These are phyloP conservation scores for Fraxinus dipetala DNA, from an alignment of 305 asterid species.

Conservation along the genomic window DNA sequence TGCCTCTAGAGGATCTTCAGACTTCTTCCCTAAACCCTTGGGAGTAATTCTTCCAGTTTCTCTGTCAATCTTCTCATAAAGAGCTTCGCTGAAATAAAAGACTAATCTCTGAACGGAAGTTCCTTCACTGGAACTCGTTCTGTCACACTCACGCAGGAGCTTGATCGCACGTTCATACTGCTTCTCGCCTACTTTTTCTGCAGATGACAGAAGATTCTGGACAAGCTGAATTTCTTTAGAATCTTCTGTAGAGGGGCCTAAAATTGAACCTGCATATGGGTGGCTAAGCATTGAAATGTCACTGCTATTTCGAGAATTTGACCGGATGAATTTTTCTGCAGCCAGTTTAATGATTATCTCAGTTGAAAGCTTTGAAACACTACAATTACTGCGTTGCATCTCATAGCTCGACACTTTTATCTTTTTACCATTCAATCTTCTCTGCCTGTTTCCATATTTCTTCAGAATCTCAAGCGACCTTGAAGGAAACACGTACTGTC, in stretches of 20 bases:
- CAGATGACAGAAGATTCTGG: slow-evolving; percentile 40
- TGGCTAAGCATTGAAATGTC: slow-evolving; percentile 24
- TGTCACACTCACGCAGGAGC: slow-evolving; percentile 34
- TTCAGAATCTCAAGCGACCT: slow-evolving; percentile 23
- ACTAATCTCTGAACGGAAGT: slow-evolving; percentile 37
- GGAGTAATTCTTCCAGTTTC: slow-evolving; percentile 21
- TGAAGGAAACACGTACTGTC: neutral
- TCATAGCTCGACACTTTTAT: neutral
- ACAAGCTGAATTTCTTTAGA: slow-evolving; percentile 31
- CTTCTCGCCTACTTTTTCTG: slow-evolving; percentile 37
- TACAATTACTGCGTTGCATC: neutral
- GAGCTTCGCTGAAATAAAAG: slow-evolving; percentile 35
- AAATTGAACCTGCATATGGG: slow-evolving; percentile 24
- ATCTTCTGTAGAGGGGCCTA: slow-evolving; percentile 23
- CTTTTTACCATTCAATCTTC: neutral
- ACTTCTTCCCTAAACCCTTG: slow-evolving; percentile 8
- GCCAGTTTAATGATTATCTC: slow-evolving; percentile 29
- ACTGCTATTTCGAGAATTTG: neutral
- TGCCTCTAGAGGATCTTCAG: slow-evolving; percentile 1
- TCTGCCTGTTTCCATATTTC: slow-evolving; percentile 24
- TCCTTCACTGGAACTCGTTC: slow-evolving; percentile 30
- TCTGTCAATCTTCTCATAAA: slow-evolving; percentile 32
- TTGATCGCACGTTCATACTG: slow-evolving; percentile 37
- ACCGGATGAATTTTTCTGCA: slow-evolving; percentile 30
- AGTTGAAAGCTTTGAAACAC: slow-evolving; percentile 9